Base-by-base conservation (phyloP, 2,329 filamentous ascomycete species). In the Pezicula carpinea region DNA sequence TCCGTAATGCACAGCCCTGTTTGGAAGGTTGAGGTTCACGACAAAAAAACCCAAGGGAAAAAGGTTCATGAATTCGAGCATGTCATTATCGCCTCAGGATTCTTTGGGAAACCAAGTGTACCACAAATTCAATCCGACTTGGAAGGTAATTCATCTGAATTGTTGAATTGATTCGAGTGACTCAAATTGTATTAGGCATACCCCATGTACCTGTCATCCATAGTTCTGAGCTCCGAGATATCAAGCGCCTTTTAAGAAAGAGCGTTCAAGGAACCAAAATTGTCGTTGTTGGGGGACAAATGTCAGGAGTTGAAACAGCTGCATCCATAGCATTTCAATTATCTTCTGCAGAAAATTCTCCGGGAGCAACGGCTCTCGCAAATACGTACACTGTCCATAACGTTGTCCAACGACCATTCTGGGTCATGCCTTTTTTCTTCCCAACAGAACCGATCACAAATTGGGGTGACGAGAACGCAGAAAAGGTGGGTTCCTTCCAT, bases 261-360 rank as follows among this genome's bases (percentile, higher is more conserved):
- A 47, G 45, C 34, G 55, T 4, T 1, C 36, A 45, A 5, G 71
- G 72, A 1, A 77, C 79, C 15, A 87, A 83, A 58, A 80, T 93
- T 14, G 71, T 89, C 1, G 72, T 95, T 0, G 79, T 90, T 1
- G 89, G 89, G 1, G 88, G 87, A 0, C 87, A 90, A 57, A 90
- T 93, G 76, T 92, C 87, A 2, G 88, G 87, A 0, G 79, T 87
- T 5, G 89, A 95, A 68, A 84, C 85, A 41, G 84, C 87, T 0
- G 83, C 80, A 8, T 82, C 83, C 2, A 78, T 91, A 42, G 87
- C 86, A 10, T 73, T 80, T 4, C 81, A 90, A 52, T 64, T 92
- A 1, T 91, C 87, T 0, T 81, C 81, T 5, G 75, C 76, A 3
- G 64, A 66, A 11, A 70, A 85, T 60, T 75, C 78, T 0, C 77